A percentile compares a stretch with the other conserved stretches of the same genome.
Conservation (phyloP, 2,329 filamentous ascomycete species). For the Bisporella sp. region DNA sequence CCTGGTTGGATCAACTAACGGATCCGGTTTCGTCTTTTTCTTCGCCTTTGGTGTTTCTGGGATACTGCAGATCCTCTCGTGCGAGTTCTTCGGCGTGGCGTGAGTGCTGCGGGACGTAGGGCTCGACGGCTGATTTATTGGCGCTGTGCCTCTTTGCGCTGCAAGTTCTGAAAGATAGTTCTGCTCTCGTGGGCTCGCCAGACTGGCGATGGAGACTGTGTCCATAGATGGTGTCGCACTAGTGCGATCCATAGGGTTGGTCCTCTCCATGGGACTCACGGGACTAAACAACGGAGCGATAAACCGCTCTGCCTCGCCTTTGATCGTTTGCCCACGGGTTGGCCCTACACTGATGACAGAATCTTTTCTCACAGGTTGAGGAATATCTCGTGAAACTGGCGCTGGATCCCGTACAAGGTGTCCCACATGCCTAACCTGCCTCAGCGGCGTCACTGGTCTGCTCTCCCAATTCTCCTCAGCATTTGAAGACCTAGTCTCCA, state of each 20-base stretch:
- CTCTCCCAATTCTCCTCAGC: background rate
- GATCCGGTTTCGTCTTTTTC: too few species aligned
- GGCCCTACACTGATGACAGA: background rate
- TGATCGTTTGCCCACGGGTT: background rate
- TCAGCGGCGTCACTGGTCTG: background rate
- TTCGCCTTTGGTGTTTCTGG: too few species aligned
- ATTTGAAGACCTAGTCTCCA: background rate
- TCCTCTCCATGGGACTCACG: background rate
- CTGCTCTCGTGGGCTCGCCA: too few species aligned
- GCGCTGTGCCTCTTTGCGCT: too few species aligned
- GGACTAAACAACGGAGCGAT: background rate
- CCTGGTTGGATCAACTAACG: too few species aligned
- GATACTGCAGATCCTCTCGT: too few species aligned
- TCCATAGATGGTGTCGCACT: too few species aligned
- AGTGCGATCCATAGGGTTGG: background rate
- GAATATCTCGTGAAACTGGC: background rate
- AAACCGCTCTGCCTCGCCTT: background rate
- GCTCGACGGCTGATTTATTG: too few species aligned
- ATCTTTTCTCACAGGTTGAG: background rate
- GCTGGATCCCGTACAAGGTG: background rate
- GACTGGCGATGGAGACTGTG: too few species aligned
- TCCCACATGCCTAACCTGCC: background rate
- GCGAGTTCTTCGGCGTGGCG: too few species aligned
- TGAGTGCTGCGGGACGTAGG: too few species aligned
- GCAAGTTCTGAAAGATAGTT: too few species aligned